A percentile compares a stretch with the other conserved stretches of the same genome.
Conservation (phyloP, 768 basidiomycete genomes). For the Tulasnella sp. region DNA sequence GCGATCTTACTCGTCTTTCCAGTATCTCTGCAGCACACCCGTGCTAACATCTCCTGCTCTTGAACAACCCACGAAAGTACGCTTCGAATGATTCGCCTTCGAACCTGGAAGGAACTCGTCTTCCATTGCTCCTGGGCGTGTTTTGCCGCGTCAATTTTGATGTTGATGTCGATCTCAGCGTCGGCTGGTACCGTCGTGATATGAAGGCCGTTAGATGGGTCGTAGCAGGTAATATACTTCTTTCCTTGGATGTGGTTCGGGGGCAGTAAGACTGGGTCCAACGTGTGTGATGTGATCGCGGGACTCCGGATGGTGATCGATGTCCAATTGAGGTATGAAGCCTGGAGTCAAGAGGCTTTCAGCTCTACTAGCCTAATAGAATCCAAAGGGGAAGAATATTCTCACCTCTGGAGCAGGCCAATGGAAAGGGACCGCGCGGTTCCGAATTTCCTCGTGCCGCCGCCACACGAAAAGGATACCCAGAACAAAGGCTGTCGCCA, state of each 20-base stretch:
- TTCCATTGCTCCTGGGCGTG: slow-evolving; percentile 66
- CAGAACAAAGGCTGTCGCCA: slow-evolving; percentile 39
- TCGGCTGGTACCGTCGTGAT: slow-evolving; percentile 71
- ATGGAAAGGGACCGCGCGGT: slow-evolving; percentile 60
- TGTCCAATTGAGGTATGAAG: slow-evolving; percentile 49
- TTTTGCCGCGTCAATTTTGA: slow-evolving; percentile 58
- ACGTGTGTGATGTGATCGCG: slow-evolving; percentile 53
- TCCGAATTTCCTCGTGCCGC: slow-evolving; percentile 63
- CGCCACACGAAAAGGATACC: slow-evolving; percentile 72
- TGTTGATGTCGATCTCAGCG: slow-evolving; percentile 53
- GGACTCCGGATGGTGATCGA: slow-evolving; percentile 47
- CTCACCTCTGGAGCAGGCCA: slow-evolving; percentile 48
- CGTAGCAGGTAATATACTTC: slow-evolving; percentile 80
- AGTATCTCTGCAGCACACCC: slow-evolving; percentile 84
- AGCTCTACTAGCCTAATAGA: slow-evolving; percentile 1
- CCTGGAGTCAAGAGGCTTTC: slow-evolving; percentile 31
- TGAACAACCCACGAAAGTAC: slow-evolving; percentile 86
- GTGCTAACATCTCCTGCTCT: slow-evolving; percentile 77
- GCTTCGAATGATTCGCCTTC: slow-evolving; percentile 75
- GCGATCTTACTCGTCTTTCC: slow-evolving; percentile 77
- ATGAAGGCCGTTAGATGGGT: slow-evolving; percentile 81
- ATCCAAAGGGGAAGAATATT: slow-evolving; percentile 1
- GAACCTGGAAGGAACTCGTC: slow-evolving; percentile 61
- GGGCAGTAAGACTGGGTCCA: slow-evolving; percentile 44
- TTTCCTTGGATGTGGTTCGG: slow-evolving; percentile 34